phyloP scores from a whole-genome alignment of 441 rosid genomes.

The Corymbia calophylla region DNA sequence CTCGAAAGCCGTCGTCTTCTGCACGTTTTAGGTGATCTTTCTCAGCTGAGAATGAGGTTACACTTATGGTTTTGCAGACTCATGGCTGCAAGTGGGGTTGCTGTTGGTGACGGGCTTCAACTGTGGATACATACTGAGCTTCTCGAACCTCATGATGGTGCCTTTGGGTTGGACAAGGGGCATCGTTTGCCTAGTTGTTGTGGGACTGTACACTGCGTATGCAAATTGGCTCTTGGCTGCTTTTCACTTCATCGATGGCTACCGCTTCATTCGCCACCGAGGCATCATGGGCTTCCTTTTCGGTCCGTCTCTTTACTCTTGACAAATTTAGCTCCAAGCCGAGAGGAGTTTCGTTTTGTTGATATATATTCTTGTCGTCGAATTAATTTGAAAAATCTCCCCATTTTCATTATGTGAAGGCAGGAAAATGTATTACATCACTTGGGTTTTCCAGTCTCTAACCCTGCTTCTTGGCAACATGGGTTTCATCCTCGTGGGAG shows the following conservation, averaged over 20 bases:
- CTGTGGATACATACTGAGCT: slow-evolving; percentile 22
- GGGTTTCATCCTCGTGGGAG: slow-evolving; percentile 25
- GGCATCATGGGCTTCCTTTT: slow-evolving; percentile 20
- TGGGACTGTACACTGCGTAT: slow-evolving; percentile 12
- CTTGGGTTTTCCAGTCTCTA: slow-evolving; percentile 14
- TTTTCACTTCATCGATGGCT: slow-evolving; percentile 23
- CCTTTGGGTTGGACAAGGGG: slow-evolving; percentile 28
- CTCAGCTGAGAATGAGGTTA: not conserved
- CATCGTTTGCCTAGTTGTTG: slow-evolving; percentile 1
- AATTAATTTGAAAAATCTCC: not conserved
- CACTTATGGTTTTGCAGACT: slow-evolving; percentile 7
- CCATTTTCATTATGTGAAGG: not conserved
- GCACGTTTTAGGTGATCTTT: not conserved
- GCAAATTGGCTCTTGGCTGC: slow-evolving; percentile 20
- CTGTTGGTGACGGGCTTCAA: slow-evolving; percentile 22
- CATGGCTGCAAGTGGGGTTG: slow-evolving; percentile 26
- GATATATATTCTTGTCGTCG: not conserved
- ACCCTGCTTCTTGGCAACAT: slow-evolving; percentile 16
- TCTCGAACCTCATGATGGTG: slow-evolving; percentile 18
- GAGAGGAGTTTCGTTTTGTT: not conserved
- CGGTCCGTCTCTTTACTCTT: not conserved
- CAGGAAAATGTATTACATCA: slow-evolving; percentile 7
- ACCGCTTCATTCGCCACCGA: slow-evolving; percentile 20
- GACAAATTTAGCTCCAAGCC: not conserved
- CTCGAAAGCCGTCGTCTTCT: not conserved